Conservation (phyloP, 2,329 filamentous ascomycete genomes). For the Emmonsia crescens region DNA sequence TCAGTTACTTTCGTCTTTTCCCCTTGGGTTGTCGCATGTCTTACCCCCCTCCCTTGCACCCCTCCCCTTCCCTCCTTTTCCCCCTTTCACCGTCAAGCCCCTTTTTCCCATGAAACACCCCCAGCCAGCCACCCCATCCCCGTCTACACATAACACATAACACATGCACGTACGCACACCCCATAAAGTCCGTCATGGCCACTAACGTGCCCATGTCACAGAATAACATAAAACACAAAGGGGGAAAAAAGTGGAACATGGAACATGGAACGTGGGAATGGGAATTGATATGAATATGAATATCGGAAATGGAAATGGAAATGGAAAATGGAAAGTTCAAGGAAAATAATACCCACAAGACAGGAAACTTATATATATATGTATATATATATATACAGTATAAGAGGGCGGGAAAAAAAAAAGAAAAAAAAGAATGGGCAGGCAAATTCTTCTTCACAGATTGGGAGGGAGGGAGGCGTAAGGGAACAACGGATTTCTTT, state of each 20-base stretch:
- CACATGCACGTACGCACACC: neutral
- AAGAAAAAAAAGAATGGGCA: neutral
- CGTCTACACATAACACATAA: neutral
- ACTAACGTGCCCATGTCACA: conserved; percentile 7
- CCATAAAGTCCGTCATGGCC: conserved; percentile 1
- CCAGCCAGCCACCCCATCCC: neutral
- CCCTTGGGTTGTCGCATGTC: neutral
- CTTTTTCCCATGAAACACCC: neutral
- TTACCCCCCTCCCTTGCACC: too few species aligned
- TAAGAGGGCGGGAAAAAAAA: neutral
- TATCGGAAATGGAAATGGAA: neutral
- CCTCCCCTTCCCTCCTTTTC: too few species aligned
- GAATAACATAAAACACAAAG: conserved; percentile 1
- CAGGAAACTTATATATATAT: neutral
- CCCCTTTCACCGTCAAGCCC: neutral
- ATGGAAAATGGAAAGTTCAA: too few species aligned
- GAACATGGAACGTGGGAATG: neutral
- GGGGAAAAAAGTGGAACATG: neutral
- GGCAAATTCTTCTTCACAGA: neutral
- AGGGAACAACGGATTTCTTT: neutral
- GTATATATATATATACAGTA: neutral
- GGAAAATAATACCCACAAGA: neutral
- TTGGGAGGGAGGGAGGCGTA: neutral
- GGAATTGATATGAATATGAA: neutral
- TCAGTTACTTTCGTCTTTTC: neutral